Percentiles rank a stretch among this genome's conserved stretches.
Evolutionary conservation across 176 grass and related monocot species (phyloP).

Genomic region (Urochloa ruziziensis): DNA sequence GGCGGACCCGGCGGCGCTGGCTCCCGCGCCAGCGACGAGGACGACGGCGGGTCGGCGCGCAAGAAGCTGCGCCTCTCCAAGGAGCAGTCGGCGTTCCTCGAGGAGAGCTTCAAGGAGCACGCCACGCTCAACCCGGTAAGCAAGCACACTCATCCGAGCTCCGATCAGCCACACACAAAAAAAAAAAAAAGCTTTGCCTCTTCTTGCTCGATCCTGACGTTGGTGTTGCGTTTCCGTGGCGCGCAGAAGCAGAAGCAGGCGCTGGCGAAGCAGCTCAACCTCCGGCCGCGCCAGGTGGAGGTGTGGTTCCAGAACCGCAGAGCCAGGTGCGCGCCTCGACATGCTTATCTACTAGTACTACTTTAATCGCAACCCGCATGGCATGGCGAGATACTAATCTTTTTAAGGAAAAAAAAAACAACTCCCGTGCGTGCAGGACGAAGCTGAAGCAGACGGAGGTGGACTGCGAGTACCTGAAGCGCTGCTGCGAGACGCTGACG

Average conservation of each 20-base stretch:
- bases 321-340: slow-evolving; percentile 50
- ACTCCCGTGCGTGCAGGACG: slow-evolving; percentile 68
- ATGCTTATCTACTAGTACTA: not conserved
- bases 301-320: slow-evolving; percentile 98
- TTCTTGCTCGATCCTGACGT: not conserved
- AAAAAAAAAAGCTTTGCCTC: not conserved
- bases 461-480: slow-evolving; percentile 96
- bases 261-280: slow-evolving; percentile 78
- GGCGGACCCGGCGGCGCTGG: not conserved
- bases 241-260: slow-evolving; percentile 83
- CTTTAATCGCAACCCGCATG: not conserved
- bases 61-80: slow-evolving; percentile 94
- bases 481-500: slow-evolving; percentile 97
- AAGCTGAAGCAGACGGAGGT: slow-evolving; percentile 99
- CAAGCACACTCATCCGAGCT: not conserved
- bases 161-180: too few species aligned
- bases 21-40: slow-evolving; percentile 78
- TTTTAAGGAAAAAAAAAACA: not conserved
- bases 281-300: slow-evolving; percentile 86
- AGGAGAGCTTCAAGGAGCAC: slow-evolving; percentile 94
- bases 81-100: slow-evolving; percentile 88
- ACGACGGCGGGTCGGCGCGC: slow-evolving; percentile 63
- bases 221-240: not conserved
- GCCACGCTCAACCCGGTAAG: slow-evolving; percentile 89
- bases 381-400: not conserved